phyloP scores from a whole-genome alignment of 176 grass and related monocot species.

The Cenchrus purpureus region DNA sequence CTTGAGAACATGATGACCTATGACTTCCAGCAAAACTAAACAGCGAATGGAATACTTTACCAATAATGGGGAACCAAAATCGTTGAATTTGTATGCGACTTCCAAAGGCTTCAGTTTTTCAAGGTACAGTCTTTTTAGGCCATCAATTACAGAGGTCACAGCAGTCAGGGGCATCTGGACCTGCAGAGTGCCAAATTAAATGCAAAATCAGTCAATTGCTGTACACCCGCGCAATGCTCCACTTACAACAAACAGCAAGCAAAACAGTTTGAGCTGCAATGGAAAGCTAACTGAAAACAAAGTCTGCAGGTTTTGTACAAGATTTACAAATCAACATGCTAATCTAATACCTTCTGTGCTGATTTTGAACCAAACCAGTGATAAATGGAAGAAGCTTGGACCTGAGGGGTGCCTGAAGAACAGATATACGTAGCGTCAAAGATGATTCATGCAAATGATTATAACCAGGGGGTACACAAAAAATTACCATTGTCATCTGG shows the following conservation, averaged over 20 bases:
- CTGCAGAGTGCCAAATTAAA: slow-evolving; percentile 32
- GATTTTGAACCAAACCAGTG: slow-evolving; percentile 95
- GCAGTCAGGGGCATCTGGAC: slow-evolving; percentile 65
- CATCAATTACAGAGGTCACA: slow-evolving; percentile 85
- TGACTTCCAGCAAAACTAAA: not conserved
- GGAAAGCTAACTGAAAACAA: not conserved
- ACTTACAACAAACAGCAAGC: not conserved
- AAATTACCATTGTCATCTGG: slow-evolving; percentile 67
- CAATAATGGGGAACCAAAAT: slow-evolving; percentile 83
- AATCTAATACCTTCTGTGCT: slow-evolving; percentile 72
- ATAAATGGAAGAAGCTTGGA: slow-evolving; percentile 54
- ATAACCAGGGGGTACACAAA: not conserved
- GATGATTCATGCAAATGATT: not conserved
- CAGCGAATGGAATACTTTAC: slow-evolving; percentile 39
- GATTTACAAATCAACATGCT: not conserved
- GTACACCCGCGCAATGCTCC: slow-evolving; percentile 3
- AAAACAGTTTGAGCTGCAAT: not conserved
- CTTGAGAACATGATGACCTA: not conserved
- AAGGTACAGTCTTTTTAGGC: slow-evolving; percentile 74
- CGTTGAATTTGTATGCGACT: slow-evolving; percentile 73
- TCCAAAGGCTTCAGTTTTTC: slow-evolving; percentile 95
- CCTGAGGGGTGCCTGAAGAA: slow-evolving; percentile 37
- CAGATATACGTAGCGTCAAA: slow-evolving; percentile 21
- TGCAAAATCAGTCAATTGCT: slow-evolving; percentile 8
- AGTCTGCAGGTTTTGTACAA: not conserved